Base-by-base conservation (phyloP, 306 rosid genomes). In the Acacia crassicarpa region DNA sequence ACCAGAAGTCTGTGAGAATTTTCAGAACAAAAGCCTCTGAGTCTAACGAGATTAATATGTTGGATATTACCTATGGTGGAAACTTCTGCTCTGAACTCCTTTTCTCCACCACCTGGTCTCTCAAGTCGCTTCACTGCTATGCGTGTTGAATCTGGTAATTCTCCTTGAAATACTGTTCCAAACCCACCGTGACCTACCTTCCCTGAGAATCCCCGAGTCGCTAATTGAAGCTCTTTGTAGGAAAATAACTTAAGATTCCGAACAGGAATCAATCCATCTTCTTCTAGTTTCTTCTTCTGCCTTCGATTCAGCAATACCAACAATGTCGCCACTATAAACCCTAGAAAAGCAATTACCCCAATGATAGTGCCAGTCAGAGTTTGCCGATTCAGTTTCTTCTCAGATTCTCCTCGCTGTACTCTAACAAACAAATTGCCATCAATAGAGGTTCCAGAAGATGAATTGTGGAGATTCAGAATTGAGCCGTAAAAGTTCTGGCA, bases 161-260 rank as follows among this genome's bases (percentile, higher is more conserved):
- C 88, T 15, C 98, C 98, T 62, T 83, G 94, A 77, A 92, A 92
- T 62, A 94, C 98, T 1, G 93, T 90, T 77, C 98, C 98, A 58
- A 94, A 94, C 27, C 98, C 98, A 12, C 98, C 97, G 61, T 92
- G 95, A 38, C 98, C 98, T 0, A 94, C 81, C 76, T 94, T 92
- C 71, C 91, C 94, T 1, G 92, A 87, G 78, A 94, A 94, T 23
- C 91, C 89, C 22, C 90, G 79, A 0, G 98, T 94, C 0, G 91
- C 94, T 78, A 70, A 45, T 12, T 89, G 92, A 74, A 94, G 97
- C 85, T 94, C 97, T 77, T 92, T 92, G 78, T 88, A 89, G 30
- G 92, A 83, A 83, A 94, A 94, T 25, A 94, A 85, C 83, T 77
- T 85, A 87, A 92, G 75, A 86, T 87, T 90, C 87, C 83, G 74